Base-by-base conservation (phyloP, 2,329 filamentous ascomycete genomes). In the Berkeleyomyces basicola region DNA sequence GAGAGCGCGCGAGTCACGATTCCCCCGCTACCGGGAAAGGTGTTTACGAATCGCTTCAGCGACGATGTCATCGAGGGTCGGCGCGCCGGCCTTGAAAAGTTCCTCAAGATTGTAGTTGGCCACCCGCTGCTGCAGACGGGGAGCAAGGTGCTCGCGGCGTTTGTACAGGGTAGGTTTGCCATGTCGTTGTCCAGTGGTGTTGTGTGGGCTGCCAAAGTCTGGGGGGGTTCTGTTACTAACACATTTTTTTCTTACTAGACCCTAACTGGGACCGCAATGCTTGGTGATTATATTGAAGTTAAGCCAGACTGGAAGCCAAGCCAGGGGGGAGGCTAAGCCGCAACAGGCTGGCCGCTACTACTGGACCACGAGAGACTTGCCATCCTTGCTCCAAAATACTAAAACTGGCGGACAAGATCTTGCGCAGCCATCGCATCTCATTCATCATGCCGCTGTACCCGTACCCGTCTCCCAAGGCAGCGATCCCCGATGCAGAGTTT, bases 11-110 rank as follows among this genome's bases (percentile, higher is more conserved):
- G 92, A 67, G 93, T 99, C 64, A 96, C 90, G 31, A 99, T 99
- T 70, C 93, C 93, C 0, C 92, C 93, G 4, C 77, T 99, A 67
- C 93, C 93, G 0, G 93, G 93, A 60, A 99, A 97, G 76, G 93
- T 99, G 63, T 96, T 97, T 69, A 96, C 92, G 60, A 97, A 97
- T 74, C 84, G 93, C 57, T 99, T 99, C 78, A 95, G 88, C 70
- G 93, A 99, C 76, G 91, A 96, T 72, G 92, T 99, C 70, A 99
- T 99, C 72, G 93, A 97, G 78, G 89, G 95, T 71, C 81, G 93
- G 62, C 80, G 92, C 67, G 88, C 92, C 68, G 93, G 93, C 0
- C 77, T 99, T 67, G 91, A 99, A 77, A 84, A 95, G 72, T 99
- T 99, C 72, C 76, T 99, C 72, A 91, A 93, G 82, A 97, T 97